Conservation (phyloP, 805 yeast species). For the Pichia paraexigua region DNA sequence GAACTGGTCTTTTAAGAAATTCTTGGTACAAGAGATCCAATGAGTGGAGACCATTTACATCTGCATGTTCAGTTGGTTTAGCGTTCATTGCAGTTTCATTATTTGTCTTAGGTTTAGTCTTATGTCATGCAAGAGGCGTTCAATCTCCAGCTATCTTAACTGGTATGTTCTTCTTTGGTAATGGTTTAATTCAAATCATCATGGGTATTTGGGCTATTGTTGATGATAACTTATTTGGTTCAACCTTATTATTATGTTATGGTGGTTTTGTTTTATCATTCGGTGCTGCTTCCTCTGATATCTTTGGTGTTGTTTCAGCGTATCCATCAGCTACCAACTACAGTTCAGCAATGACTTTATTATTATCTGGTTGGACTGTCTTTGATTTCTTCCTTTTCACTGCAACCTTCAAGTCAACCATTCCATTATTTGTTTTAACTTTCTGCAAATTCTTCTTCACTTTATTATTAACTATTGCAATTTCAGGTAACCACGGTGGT, state of each 20-base stretch:
- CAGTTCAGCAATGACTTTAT: conserved; percentile 38
- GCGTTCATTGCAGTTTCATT: conserved; percentile 34
- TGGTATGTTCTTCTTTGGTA: conserved; percentile 35
- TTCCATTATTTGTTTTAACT: conserved; percentile 31
- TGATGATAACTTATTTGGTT: conserved; percentile 43
- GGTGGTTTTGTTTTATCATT: conserved; percentile 44
- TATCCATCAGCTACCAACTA: conserved; percentile 30
- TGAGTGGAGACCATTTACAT: conserved; percentile 33
- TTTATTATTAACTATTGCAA: conserved; percentile 33
- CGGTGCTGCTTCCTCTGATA: conserved; percentile 36
- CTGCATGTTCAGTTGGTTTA: conserved; percentile 40
- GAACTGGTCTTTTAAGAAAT: conserved; percentile 30
- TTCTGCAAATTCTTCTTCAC: conserved; percentile 36
- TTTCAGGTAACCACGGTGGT: conserved; percentile 29
- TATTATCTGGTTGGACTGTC: conserved; percentile 40
- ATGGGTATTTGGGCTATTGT: conserved; percentile 42
- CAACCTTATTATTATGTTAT: conserved; percentile 37
- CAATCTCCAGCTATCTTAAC: conserved; percentile 32
- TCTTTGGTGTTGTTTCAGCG: conserved; percentile 35
- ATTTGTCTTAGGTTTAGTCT: conserved; percentile 34
- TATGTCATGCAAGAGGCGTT: conserved; percentile 35
- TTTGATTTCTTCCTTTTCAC: conserved; percentile 37
- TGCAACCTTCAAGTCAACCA: conserved; percentile 37
- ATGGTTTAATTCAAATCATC: conserved; percentile 36
- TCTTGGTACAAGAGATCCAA: conserved; percentile 35